A percentile compares a stretch with the other conserved stretches of the same genome.
Conservation (phyloP, 2,329 filamentous ascomycete species). For the Berkeleyomyces basicola region DNA sequence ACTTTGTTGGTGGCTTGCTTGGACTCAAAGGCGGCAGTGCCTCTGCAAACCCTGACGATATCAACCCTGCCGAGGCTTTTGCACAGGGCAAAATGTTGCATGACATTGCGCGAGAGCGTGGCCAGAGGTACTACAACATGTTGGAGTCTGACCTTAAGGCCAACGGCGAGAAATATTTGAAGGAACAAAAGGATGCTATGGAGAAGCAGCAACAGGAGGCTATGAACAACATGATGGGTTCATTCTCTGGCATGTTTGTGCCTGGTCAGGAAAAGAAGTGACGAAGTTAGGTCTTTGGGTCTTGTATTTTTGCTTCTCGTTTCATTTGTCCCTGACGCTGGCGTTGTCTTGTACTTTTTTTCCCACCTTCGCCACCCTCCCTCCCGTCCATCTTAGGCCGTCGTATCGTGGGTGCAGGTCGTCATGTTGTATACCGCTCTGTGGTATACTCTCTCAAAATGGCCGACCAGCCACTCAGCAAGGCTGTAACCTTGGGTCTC, state of each 20-base stretch:
- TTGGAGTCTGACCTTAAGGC: conserved; percentile 83
- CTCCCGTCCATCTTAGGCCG: too few species aligned
- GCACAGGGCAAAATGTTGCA: conserved; percentile 93
- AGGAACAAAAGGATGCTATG: conserved; percentile 76
- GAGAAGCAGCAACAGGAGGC: conserved; percentile 82
- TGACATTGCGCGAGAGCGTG: conserved; percentile 82
- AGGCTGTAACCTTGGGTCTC: too few species aligned
- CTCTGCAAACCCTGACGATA: conserved; percentile 27
- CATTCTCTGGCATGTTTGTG: conserved; percentile 44
- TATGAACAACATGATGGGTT: conserved; percentile 81
- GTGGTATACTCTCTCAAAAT: too few species aligned
- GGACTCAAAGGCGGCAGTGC: conserved; percentile 50
- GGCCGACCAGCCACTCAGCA: too few species aligned
- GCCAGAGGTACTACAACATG: conserved; percentile 74
- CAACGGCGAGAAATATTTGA: conserved; percentile 89
- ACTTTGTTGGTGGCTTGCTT: conserved; percentile 49
- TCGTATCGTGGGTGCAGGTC: too few species aligned
- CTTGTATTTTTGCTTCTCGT: background rate
- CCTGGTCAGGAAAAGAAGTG: conserved; percentile 18
- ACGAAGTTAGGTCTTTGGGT: too few species aligned
- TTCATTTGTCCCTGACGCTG: background rate
- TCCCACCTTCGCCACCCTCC: too few species aligned
- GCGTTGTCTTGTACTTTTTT: background rate
- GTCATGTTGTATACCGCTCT: too few species aligned
- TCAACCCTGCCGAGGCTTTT: conserved; percentile 56